These are phyloP conservation scores for Canavalia gladiata DNA, from an alignment of 306 rosid species.

Conservation along the genomic window DNA sequence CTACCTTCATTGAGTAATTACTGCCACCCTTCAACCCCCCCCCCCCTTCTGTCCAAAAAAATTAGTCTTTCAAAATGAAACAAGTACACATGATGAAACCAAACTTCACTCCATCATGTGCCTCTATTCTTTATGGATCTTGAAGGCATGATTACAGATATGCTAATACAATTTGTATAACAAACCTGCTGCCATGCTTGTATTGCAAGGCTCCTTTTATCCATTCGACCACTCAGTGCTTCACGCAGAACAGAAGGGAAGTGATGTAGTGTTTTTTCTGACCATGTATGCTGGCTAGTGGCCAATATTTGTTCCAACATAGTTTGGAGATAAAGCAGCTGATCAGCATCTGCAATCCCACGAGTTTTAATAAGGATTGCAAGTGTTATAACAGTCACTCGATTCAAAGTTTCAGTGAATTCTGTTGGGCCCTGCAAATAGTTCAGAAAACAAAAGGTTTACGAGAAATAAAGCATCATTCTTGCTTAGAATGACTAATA, in stretches of 20 bases:
- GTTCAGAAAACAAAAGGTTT: conserved; percentile 29
- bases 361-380: conserved; percentile 96
- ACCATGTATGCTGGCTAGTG: conserved; percentile 90
- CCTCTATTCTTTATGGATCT: conserved; percentile 19
- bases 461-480: conserved; percentile 37
- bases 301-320: conserved; percentile 95
- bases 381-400: conserved; percentile 82
- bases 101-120: conserved; percentile 13
- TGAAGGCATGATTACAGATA: conserved; percentile 36
- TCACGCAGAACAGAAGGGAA: conserved; percentile 91
- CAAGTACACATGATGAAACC: conserved; percentile 18
- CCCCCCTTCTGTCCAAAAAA: neutral
- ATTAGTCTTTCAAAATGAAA: neutral
- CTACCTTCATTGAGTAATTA: neutral
- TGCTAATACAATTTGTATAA: conserved; percentile 44
- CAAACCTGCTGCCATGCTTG: conserved; percentile 97
- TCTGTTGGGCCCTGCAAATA: conserved; percentile 92
- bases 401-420: conserved; percentile 92
- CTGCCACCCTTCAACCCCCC: neutral
- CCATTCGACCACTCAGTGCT: conserved; percentile 73
- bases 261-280: conserved; percentile 84
- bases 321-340: conserved; percentile 82
- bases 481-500: conserved; percentile 24
- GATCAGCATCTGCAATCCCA: conserved; percentile 98
- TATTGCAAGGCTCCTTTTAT: conserved; percentile 81